phyloP scores from a whole-genome alignment of 2,329 filamentous ascomycete genomes.

The Cladosporium sp. region DNA sequence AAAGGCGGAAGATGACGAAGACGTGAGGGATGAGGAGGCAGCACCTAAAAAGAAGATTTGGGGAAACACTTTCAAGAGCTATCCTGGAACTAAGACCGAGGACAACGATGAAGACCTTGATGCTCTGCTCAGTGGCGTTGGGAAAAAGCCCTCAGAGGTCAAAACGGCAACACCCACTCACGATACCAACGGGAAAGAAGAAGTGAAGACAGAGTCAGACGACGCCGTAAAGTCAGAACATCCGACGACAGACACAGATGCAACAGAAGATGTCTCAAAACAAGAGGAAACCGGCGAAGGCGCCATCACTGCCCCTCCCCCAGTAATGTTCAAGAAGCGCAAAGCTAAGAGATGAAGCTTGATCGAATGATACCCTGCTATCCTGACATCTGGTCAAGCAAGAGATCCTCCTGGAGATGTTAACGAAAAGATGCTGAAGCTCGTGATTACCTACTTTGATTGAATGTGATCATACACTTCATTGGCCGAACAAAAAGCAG shows the following conservation, averaged over 20 bases:
- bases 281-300: slow-evolving; percentile 24
- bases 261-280: background rate
- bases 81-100: slow-evolving; percentile 41
- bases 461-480: too few relatives aligned
- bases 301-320: slow-evolving; percentile 35
- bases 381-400: too few relatives aligned
- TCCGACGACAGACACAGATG: background rate
- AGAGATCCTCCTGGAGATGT: too few relatives aligned
- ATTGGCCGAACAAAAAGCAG: too few relatives aligned
- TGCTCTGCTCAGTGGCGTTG: slow-evolving; percentile 44
- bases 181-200: background rate
- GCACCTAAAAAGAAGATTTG: slow-evolving; percentile 34
- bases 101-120: slow-evolving; percentile 58
- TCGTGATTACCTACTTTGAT: too few relatives aligned
- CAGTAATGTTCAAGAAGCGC: slow-evolving; percentile 73
- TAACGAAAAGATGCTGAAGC: too few relatives aligned
- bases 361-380: too few relatives aligned
- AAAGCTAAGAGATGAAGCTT: slow-evolving; percentile 44
- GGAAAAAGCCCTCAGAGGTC: slow-evolving; percentile 20
- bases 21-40: slow-evolving; percentile 48
- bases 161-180: background rate
- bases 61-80: slow-evolving; percentile 43
- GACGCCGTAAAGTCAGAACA: background rate
- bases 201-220: slow-evolving; percentile 13
- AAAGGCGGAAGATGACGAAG: slow-evolving; percentile 56